Conservation (phyloP, 371 early-diverging fungal species). For the Rhizopus arrhizus region DNA sequence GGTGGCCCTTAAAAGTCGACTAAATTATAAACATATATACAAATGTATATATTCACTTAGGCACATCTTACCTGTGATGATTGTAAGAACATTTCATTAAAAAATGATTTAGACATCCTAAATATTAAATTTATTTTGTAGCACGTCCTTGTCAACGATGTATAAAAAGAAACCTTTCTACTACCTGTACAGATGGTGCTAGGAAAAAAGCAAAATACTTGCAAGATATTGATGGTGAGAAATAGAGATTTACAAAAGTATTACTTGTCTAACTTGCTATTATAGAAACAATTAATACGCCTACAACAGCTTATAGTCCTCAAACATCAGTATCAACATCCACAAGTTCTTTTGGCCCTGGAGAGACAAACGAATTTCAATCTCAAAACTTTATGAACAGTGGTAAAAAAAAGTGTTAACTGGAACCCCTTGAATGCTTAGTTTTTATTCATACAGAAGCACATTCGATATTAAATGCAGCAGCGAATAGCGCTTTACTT, state of each 20-base stretch:
- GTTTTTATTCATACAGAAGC: background rate
- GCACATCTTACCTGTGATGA: conserved; percentile 69
- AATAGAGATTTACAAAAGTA: background rate
- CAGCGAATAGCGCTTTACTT: background rate
- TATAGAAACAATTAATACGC: conserved; percentile 12
- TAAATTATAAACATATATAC: background rate
- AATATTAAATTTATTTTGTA: conserved; percentile 15
- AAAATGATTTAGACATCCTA: background rate
- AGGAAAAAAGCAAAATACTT: conserved; percentile 87
- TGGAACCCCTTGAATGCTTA: background rate
- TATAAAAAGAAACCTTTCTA: conserved; percentile 71
- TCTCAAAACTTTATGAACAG: conserved; percentile 17
- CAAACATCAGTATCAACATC: conserved; percentile 21
- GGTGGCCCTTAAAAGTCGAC: background rate
- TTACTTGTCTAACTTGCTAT: background rate
- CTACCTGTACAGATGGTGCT: conserved; percentile 74
- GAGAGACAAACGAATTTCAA: conserved; percentile 13
- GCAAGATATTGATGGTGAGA: conserved; percentile 49
- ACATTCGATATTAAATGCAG: background rate
- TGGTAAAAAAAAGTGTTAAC: conserved; percentile 10
- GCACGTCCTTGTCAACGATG: conserved; percentile 84
- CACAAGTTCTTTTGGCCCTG: conserved; percentile 13
- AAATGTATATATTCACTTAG: conserved; percentile 8
- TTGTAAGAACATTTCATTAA: conserved; percentile 38
- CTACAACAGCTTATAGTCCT: conserved; percentile 18